Evolutionary conservation across 176 grass and related monocot genomes (phyloP).

Genomic region (Phoenix dactylifera): DNA sequence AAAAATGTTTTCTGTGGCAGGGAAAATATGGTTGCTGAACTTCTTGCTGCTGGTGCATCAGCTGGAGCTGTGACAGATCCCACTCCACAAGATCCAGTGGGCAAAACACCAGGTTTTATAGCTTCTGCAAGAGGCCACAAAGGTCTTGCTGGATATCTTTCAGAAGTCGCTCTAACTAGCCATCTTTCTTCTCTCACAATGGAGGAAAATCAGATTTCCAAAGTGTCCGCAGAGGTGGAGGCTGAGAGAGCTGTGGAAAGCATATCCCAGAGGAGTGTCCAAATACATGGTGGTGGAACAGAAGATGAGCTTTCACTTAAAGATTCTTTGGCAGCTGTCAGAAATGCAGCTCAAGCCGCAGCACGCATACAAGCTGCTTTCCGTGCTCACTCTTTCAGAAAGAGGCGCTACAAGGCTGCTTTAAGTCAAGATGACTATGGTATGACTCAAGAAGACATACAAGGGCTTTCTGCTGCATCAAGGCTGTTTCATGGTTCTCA

Average conservation of each 20-base stretch:
- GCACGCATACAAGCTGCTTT: conserved; percentile 96
- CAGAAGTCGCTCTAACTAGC: conserved; percentile 69
- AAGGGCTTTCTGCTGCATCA: conserved; percentile 63
- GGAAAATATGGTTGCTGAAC: conserved; percentile 85
- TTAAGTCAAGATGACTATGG: conserved; percentile 63
- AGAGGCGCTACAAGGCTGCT: conserved; percentile 47
- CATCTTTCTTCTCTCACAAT: conserved; percentile 77
- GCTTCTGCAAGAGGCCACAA: conserved; percentile 67
- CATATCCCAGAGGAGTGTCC: conserved; percentile 50
- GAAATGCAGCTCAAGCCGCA: conserved; percentile 83
- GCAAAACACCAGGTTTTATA: conserved; percentile 89
- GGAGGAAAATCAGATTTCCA: conserved; percentile 48
- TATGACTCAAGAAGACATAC: conserved; percentile 85
- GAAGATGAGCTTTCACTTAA: conserved; percentile 90
- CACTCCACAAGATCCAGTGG: conserved; percentile 79
- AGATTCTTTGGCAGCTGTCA: conserved; percentile 94
- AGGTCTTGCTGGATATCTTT: conserved; percentile 86
- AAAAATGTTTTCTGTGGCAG: conserved; percentile 31
- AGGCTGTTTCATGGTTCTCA: conserved; percentile 33
- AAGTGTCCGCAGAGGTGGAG: conserved; percentile 54
- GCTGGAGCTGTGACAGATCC: conserved; percentile 80
- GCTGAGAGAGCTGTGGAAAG: conserved; percentile 56
- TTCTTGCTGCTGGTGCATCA: conserved; percentile 78
- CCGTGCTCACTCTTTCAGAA: conserved; percentile 86
- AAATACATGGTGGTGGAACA: conserved; percentile 31